Evolutionary conservation across 2,329 filamentous ascomycete genomes (phyloP).

Genomic region (Aspergillus clavatus): DNA sequence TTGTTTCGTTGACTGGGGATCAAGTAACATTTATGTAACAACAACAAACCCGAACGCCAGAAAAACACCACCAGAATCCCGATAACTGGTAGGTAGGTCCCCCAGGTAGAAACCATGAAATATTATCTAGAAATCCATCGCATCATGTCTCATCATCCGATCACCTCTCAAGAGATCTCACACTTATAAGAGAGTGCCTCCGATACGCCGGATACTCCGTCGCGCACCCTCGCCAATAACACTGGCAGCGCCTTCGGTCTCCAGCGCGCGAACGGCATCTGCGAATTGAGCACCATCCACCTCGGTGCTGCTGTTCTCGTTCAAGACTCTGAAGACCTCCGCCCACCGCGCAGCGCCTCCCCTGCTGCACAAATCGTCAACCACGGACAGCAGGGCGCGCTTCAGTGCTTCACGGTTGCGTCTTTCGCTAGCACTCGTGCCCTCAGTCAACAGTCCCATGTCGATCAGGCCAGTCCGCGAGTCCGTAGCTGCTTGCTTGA

Average conservation of each 20-base stretch:
- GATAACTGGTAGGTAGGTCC: background rate
- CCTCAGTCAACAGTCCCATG: constrained; percentile 91
- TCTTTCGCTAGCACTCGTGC: constrained; percentile 83
- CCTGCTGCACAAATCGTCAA: constrained; percentile 74
- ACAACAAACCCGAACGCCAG: constrained; percentile 13
- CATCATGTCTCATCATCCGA: constrained; percentile 25
- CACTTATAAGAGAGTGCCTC: constrained; percentile 34
- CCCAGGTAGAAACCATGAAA: constrained; percentile 1
- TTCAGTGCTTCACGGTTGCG: constrained; percentile 80
- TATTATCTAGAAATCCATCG: constrained; percentile 26
- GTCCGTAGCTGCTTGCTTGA: constrained; percentile 97
- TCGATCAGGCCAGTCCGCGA: constrained; percentile 86
- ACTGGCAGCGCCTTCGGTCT: constrained; percentile 78
- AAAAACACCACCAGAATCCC: constrained; percentile 1
- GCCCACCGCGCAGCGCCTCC: constrained; percentile 66
- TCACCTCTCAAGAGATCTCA: background rate
- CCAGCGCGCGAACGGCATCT: constrained; percentile 72
- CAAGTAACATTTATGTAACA: background rate
- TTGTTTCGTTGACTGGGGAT: too few species aligned
- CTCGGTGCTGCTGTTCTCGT: constrained; percentile 63
- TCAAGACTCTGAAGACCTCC: constrained; percentile 70
- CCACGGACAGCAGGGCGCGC: constrained; percentile 63
- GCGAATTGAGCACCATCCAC: constrained; percentile 77
- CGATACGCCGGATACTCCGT: constrained; percentile 74
- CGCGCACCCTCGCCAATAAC: constrained; percentile 79